phyloP scores from a whole-genome alignment of 495 filamentous ascomycete species.

The Tuber aestivum region DNA sequence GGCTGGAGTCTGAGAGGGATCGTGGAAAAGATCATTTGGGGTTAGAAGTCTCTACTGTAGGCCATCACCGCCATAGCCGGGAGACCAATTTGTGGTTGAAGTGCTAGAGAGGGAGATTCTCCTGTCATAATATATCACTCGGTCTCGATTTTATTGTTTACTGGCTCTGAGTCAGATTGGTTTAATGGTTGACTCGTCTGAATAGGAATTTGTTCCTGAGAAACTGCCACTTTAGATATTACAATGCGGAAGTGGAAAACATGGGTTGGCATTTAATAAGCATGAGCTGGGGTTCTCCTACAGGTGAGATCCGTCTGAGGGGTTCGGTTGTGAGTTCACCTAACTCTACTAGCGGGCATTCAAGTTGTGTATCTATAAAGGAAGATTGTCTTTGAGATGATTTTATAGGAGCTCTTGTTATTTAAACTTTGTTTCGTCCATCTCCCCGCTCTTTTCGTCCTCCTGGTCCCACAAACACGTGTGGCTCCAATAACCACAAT shows the following conservation, averaged over 20 bases:
- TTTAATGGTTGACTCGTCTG: background rate
- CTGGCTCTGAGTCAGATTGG: background rate
- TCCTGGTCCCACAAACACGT: background rate
- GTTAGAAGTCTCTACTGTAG: background rate
- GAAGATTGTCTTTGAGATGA: background rate
- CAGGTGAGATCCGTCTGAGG: background rate
- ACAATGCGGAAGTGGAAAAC: background rate
- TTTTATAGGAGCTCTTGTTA: background rate
- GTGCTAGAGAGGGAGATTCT: background rate
- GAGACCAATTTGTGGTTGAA: background rate
- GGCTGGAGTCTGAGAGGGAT: background rate
- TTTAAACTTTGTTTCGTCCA: background rate
- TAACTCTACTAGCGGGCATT: background rate
- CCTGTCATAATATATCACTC: background rate
- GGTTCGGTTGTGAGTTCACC: background rate
- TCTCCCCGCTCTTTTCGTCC: background rate
- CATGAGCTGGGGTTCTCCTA: background rate
- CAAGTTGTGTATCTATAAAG: background rate
- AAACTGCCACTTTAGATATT: background rate
- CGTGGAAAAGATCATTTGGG: background rate
- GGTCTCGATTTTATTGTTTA: background rate
- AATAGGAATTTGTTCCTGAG: background rate
- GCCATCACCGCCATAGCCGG: background rate
- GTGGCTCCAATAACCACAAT: background rate
- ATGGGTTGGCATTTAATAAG: background rate